Base-by-base conservation (phyloP, 257 asterid species). In the Gardenia jasminoides region DNA sequence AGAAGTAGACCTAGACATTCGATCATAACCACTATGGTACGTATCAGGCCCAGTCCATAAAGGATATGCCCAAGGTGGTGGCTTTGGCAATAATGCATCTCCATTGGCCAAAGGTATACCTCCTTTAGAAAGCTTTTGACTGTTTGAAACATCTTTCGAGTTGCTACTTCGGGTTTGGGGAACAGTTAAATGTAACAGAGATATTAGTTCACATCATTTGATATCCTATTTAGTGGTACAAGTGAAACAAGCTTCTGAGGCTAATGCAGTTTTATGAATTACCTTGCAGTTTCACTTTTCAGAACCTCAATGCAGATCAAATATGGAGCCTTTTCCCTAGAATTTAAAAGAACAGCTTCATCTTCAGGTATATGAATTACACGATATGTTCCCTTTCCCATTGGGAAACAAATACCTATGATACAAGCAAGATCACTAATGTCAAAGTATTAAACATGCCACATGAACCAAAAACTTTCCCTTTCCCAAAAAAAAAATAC, bases 1-100 rank as follows among this genome's bases (percentile, higher is more conserved):
- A 83, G 99, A 96, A 67, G 99, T 88, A 82, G 97, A 91, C 81
- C 89, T 90, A 22, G 97, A 92, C 93, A 93, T 92, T 86, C 97
- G 88, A 78, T 95, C 99, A 82, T 90, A 86, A 86, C 96, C 91
- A 84, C 85, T 87, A 26, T 91, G 93, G 87, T 89, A 81, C 88
- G 82, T 82, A 89, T 93, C 99, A 81, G 90, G 96, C 78, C 97
- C 92, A 66, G 83, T 86, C 91, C 97, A 84, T 74, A 92, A 82
- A 81, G 98, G 99, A 90, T 89, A 96, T 74, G 99, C 99, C 99
- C 99, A 96, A 58, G 98, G 99, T 31, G 99, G 99, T 71, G 99
- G 98, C 90, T 93, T 93, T 64, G 92, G 98, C 89, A 96, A 86
- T 75, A 96, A 84, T 41, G 88, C 98, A 89, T 96, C 98, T 82